Evolutionary conservation across 495 filamentous ascomycete species (phyloP), one percentile per base, ranked within the genome.

Genomic region (Daldinia grandis): DNA sequence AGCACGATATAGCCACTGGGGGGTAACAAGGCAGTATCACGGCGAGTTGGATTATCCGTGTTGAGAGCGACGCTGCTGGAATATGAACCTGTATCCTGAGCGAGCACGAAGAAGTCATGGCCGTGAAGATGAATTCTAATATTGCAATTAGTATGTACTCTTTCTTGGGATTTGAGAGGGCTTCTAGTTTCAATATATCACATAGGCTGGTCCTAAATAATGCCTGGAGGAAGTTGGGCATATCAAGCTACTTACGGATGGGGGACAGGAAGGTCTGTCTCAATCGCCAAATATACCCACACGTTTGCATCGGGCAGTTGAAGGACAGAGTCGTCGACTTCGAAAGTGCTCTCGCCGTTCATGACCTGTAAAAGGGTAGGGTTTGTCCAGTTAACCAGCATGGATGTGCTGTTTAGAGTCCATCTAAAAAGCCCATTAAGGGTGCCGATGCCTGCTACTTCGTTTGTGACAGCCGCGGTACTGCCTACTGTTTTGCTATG

Each of bases 11-110:
- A 78, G 4, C 84, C 87, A 25, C 58, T 64, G 0, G 75, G 73
- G 1, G 83, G 83, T 0, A 92, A 72, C 67, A 88, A 75, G 2
- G 87, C 88, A 4, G 85, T 86, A 66, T 92, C 90, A 9, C 90
- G 81, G 5, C 89, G 83, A 5, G 86, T 83, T 4, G 89, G 87
- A 66, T 78, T 79, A 54, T 59, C 44, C 35, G 72, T 68, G 68
- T 83, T 86, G 17, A 78, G 62, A 27, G 72, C 56, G 12, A 76
- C 70, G 19, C 81, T 63, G 25, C 69, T 74, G n/a, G 50, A 50
- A 35, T 68, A 73, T 6, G 64, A 33, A 19, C 71, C 62, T 0
- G 74, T 62, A 4, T 64, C 64, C 65, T 89, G 82, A 9, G 80
- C 79, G 10, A 90, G 72, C 14, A 90, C 76, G 60, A 72, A 82